These are phyloP conservation scores for Gaultheria prostrata DNA, from an alignment of 148 eudicot species.

Conservation along the genomic window DNA sequence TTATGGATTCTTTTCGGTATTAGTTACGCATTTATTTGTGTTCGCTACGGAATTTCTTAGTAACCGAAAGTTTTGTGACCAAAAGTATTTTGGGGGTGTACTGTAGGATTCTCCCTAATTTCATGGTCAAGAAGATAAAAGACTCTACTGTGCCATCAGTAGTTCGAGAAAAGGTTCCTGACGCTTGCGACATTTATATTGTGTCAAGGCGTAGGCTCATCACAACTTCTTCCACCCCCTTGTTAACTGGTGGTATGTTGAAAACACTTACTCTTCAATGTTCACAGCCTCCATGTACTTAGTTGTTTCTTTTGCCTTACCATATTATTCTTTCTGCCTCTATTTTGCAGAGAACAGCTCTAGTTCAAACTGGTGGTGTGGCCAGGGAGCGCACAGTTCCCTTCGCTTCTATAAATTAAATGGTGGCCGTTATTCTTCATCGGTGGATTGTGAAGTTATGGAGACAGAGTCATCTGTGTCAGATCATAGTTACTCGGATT, in stretches of 20 bases:
- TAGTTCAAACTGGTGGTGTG: slow-evolving; percentile 8
- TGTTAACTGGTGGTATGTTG: slow-evolving; percentile 40
- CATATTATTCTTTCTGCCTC: background rate
- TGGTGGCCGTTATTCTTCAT: slow-evolving; percentile 13
- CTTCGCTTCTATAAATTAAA: slow-evolving; percentile 12
- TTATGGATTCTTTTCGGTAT: too few relatives aligned
- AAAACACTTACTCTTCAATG: background rate
- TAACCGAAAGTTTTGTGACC: background rate
- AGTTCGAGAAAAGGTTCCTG: slow-evolving; percentile 55
- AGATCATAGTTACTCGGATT: slow-evolving; percentile 28
- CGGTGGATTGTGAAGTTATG: slow-evolving; percentile 9
- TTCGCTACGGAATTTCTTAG: too few relatives aligned
- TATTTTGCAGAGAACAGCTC: slow-evolving; percentile 22
- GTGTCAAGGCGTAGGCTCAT: slow-evolving; percentile 54
- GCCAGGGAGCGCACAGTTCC: slow-evolving; percentile 17
- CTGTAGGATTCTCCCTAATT: background rate
- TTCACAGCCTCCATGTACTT: background rate
- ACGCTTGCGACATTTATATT: slow-evolving; percentile 52
- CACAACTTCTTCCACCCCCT: slow-evolving; percentile 40
- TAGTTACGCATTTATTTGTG: background rate
- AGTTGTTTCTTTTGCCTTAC: background rate
- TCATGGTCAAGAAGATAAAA: slow-evolving; percentile 45
- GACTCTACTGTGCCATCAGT: slow-evolving; percentile 54
- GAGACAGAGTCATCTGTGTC: slow-evolving; percentile 23
- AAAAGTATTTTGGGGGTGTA: background rate